Evolutionary conservation across 1,139 yeast species (phyloP).

Genomic region (Yamadazyma diddensiae): DNA sequence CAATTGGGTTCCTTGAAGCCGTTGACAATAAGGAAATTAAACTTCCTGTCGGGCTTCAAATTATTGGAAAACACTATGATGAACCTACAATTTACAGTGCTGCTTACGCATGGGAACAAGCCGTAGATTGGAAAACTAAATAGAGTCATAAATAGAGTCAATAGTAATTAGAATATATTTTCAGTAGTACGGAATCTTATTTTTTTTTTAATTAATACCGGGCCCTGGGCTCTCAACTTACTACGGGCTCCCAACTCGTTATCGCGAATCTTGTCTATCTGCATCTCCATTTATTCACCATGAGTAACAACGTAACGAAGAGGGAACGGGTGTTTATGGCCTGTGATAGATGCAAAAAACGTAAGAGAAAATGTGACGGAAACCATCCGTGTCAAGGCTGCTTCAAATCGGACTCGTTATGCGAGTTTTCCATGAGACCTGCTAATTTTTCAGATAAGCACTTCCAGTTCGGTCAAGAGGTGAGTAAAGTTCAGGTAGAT

Average conservation of each 20-base stretch:
- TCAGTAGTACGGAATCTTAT: no score
- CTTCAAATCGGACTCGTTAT: slow-evolving; percentile 2
- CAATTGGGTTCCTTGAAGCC: slow-evolving; percentile 26
- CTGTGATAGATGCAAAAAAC: slow-evolving; percentile 12
- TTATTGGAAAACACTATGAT: slow-evolving; percentile 16
- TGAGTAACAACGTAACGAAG: not conserved
- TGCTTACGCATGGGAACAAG: slow-evolving; percentile 30
- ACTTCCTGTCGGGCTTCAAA: slow-evolving; percentile 28
- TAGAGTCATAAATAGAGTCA: no score
- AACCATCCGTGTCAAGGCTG: slow-evolving; percentile 10
- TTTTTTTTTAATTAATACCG: no score
- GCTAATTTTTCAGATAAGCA: not conserved
- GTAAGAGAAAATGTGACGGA: slow-evolving; percentile 15
- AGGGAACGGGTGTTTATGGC: slow-evolving; percentile 8
- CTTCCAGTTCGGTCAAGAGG: not conserved
- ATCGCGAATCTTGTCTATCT: not conserved
- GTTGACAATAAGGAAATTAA: slow-evolving; percentile 18
- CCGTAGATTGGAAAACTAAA: slow-evolving; percentile 22
- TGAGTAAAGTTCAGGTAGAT: not conserved
- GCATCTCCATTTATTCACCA: no score
- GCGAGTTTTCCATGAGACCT: slow-evolving; percentile 3
- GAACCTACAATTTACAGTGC: slow-evolving; percentile 12
- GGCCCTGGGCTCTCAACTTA: no score
- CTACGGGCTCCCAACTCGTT: no score
- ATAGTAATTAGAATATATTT: no score